phyloP scores from a whole-genome alignment of 306 rosid species.

The Ceratonia siliqua region DNA sequence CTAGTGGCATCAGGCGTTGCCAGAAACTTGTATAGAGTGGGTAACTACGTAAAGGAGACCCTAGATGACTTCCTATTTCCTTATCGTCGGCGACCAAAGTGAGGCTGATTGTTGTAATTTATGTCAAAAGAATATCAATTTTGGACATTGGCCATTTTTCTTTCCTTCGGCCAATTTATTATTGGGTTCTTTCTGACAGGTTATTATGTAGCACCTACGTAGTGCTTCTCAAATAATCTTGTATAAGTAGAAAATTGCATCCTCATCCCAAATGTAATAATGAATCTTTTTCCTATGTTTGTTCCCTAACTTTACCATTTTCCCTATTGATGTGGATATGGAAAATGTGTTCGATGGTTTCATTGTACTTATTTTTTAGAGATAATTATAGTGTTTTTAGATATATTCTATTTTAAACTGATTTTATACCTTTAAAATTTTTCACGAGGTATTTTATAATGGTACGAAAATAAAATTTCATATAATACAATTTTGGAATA shows the following conservation, averaged over 20 bases:
- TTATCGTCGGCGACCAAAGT: conserved; percentile 75
- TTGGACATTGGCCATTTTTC: conserved; percentile 28
- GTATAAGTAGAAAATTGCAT: conserved; percentile 14
- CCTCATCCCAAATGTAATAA: not conserved
- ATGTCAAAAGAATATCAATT: not conserved
- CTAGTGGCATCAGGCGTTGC: conserved; percentile 85
- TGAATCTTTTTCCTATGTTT: not conserved
- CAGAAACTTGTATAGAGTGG: conserved; percentile 70
- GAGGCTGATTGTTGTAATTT: conserved; percentile 18
- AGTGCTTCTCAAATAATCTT: conserved; percentile 2
- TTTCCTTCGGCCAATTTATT: conserved; percentile 17
- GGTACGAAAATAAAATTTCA: too few species aligned
- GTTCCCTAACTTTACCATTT: not conserved
- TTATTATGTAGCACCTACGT: not conserved
- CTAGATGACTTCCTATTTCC: conserved; percentile 70
- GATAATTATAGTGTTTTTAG: too few species aligned
- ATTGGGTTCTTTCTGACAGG: conserved; percentile 6
- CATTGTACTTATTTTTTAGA: too few species aligned
- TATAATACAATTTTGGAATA: too few species aligned
- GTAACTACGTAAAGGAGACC: conserved; percentile 62
- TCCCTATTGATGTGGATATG: not conserved
- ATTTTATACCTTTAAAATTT: too few species aligned
- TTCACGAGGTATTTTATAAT: too few species aligned
- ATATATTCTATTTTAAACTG: too few species aligned
- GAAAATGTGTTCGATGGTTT: too few species aligned